Conservation (phyloP, 495 filamentous ascomycete genomes). For the Parmelia sp. region DNA sequence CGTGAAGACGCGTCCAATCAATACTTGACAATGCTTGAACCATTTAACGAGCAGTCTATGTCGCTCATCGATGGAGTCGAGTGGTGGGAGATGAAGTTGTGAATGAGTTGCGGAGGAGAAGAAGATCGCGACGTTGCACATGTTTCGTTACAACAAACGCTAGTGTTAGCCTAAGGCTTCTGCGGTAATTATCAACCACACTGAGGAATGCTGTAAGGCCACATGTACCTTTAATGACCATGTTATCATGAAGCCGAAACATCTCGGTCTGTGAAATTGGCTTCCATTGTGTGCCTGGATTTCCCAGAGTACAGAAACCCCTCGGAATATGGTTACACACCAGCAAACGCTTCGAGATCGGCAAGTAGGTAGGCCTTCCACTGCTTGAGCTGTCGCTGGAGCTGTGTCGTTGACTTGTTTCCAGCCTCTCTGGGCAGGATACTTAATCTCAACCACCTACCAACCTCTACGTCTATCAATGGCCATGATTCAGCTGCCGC, state of each 20-base stretch:
- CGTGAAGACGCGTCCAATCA: constrained; percentile 3
- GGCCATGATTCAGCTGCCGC: constrained; percentile 46
- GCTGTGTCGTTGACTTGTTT: constrained; percentile 29
- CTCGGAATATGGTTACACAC: constrained; percentile 58
- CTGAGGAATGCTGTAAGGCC: neutral
- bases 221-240: neutral
- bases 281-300: neutral
- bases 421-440: constrained; percentile 92
- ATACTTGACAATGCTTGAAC: constrained; percentile 9
- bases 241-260: neutral
- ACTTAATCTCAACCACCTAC: constrained; percentile 82
- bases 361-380: constrained; percentile 73
- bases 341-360: constrained; percentile 83
- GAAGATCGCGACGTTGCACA: constrained; percentile 17
- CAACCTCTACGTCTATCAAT: constrained; percentile 48
- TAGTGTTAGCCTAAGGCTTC: constrained; percentile 2
- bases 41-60: constrained; percentile 15
- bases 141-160: constrained; percentile 5
- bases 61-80: constrained; percentile 10
- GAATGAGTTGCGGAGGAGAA: constrained; percentile 7
- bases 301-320: constrained; percentile 13
- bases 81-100: constrained; percentile 11
- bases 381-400: constrained; percentile 14
- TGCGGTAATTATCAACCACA: neutral
- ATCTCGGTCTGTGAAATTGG: neutral